Conservation (phyloP, 768 basidiomycete species). For the Rickenella mellea region DNA sequence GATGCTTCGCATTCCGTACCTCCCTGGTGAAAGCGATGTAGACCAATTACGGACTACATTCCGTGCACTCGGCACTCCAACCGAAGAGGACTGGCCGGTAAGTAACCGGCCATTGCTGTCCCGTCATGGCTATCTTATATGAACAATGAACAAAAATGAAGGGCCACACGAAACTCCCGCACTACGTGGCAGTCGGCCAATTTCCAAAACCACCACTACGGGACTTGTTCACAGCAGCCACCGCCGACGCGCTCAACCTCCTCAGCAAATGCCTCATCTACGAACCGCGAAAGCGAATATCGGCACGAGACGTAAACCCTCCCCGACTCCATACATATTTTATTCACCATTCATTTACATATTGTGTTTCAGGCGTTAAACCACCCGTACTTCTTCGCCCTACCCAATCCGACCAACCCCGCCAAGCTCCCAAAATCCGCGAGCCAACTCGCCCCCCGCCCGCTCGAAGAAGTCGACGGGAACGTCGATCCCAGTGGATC, state of each 20-base stretch:
- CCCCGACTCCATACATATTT: constrained; percentile 1
- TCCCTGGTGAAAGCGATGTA: constrained; percentile 93
- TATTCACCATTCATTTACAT: constrained; percentile 2
- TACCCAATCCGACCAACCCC: constrained; percentile 83
- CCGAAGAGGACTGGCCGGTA: constrained; percentile 97
- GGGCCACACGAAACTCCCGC: constrained; percentile 87
- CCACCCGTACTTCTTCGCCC: constrained; percentile 81
- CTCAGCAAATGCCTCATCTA: constrained; percentile 72
- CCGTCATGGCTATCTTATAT: background rate
- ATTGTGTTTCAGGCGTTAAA: constrained; percentile 52
- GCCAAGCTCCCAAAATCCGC: constrained; percentile 76
- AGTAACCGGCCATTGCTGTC: constrained; percentile 14
- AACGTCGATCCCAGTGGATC: constrained; percentile 52
- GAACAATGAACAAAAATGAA: too few relatives aligned
- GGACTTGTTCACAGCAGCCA: constrained; percentile 87
- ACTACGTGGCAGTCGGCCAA: constrained; percentile 80
- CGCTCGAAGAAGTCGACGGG: constrained; percentile 72
- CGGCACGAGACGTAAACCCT: constrained; percentile 61
- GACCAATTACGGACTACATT: constrained; percentile 94
- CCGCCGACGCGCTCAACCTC: constrained; percentile 74
- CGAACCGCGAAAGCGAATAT: constrained; percentile 77
- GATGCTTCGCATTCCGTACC: constrained; percentile 91
- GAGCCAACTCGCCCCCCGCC: constrained; percentile 34
- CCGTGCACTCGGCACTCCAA: constrained; percentile 89
- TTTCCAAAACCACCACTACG: constrained; percentile 78